These are phyloP conservation scores for Fusarium sp. DNA, from an alignment of 2,329 filamentous ascomycete species.

Conservation along the genomic window DNA sequence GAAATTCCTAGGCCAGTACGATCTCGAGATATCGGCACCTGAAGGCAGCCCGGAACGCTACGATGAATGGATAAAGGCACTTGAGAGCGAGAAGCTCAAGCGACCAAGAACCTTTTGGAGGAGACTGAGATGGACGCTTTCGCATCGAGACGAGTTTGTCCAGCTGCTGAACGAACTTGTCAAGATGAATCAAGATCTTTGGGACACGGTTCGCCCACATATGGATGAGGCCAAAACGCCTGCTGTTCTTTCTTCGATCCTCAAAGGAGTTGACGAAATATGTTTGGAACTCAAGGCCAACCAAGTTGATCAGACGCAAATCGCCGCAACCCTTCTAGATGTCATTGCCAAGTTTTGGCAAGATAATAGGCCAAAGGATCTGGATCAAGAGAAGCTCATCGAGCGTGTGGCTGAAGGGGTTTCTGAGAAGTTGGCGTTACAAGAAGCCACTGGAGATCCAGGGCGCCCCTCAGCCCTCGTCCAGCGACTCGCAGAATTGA, in stretches of 20 bases:
- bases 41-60: background rate
- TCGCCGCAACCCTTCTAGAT: background rate
- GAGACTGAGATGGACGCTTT: background rate
- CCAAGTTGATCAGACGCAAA: background rate
- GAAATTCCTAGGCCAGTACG: background rate
- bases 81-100: background rate
- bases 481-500: background rate
- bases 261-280: background rate
- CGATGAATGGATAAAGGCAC: background rate
- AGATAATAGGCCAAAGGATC: background rate
- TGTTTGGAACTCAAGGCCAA: background rate
- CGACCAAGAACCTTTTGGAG: background rate
- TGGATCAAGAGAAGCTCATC: background rate
- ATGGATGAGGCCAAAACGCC: background rate
- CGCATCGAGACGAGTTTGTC: background rate
- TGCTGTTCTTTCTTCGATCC: background rate
- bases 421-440: background rate
- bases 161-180: background rate
- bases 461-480: background rate
- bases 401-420: background rate
- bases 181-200: background rate
- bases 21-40: background rate
- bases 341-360: background rate
- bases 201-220: background rate
- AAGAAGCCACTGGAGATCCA: background rate